Percentiles rank a stretch among this genome's conserved stretches.
Evolutionary conservation across 2,329 filamentous ascomycete species (phyloP).

Genomic region (Botrytis elliptica): DNA sequence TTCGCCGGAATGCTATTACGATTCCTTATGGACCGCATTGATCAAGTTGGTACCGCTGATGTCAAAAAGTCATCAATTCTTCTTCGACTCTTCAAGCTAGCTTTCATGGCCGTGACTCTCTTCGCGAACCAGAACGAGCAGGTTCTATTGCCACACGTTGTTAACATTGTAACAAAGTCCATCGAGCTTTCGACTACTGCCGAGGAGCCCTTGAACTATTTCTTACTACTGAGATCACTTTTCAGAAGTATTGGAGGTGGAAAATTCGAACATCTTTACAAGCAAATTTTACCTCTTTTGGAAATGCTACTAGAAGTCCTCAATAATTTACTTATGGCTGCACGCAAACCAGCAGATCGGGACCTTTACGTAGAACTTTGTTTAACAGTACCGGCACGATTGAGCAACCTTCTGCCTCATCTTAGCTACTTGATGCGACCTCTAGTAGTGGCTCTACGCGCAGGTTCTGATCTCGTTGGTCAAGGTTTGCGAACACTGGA

Average conservation of each 20-base stretch:
- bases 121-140: slow-evolving; percentile 95
- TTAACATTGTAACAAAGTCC: slow-evolving; percentile 95
- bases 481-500: slow-evolving; percentile 92
- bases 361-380: slow-evolving; percentile 97
- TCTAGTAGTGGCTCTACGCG: slow-evolving; percentile 89
- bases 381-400: slow-evolving; percentile 86
- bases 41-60: slow-evolving; percentile 89
- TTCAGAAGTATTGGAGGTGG: slow-evolving; percentile 97
- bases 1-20: slow-evolving; percentile 98
- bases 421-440: slow-evolving; percentile 96
- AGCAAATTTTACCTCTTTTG: slow-evolving; percentile 91
- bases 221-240: slow-evolving; percentile 83
- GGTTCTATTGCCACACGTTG: slow-evolving; percentile 90
- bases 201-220: slow-evolving; percentile 98
- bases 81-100: slow-evolving; percentile 91
- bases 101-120: slow-evolving; percentile 98
- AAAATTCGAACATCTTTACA: slow-evolving; percentile 96
- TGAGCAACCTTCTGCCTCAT: slow-evolving; percentile 94
- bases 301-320: slow-evolving; percentile 98
- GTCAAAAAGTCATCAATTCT: slow-evolving; percentile 91
- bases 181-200: slow-evolving; percentile 95
- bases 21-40: slow-evolving; percentile 95
- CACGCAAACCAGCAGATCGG: slow-evolving; percentile 83
- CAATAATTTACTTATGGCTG: slow-evolving; percentile 89
- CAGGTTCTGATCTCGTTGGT: slow-evolving; percentile 88